Evolutionary conservation across 257 asterid genomes (phyloP).

Genomic region (Vinca minor): DNA sequence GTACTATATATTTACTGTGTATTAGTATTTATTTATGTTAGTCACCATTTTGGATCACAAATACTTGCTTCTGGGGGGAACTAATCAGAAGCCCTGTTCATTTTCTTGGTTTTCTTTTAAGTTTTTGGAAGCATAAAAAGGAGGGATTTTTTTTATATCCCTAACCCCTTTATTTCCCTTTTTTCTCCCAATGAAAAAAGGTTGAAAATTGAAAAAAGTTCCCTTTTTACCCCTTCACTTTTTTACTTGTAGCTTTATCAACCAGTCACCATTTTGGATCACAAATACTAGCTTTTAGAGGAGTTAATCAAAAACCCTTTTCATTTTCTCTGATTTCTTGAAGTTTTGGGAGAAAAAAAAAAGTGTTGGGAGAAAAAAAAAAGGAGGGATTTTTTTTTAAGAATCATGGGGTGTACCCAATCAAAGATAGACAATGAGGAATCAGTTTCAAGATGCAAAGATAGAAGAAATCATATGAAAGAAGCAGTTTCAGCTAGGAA

Average conservation of each 20-base stretch:
- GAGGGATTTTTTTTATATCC: too few relatives aligned
- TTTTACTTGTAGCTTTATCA: neutral
- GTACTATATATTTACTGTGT: neutral
- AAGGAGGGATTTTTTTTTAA: too few relatives aligned
- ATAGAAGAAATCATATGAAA: slow-evolving; percentile 72
- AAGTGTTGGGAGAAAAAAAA: too few relatives aligned
- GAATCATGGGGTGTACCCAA: slow-evolving; percentile 78
- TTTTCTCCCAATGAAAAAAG: too few relatives aligned
- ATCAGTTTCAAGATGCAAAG: slow-evolving; percentile 88
- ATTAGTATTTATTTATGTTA: too few relatives aligned
- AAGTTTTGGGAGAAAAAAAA: slow-evolving; percentile 10
- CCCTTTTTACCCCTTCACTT: too few relatives aligned
- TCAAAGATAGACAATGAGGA: slow-evolving; percentile 89
- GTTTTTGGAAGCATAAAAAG: too few relatives aligned
- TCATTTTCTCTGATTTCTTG: slow-evolving; percentile 1
- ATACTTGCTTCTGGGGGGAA: neutral
- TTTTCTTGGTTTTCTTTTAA: slow-evolving; percentile 7
- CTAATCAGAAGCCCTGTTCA: neutral
- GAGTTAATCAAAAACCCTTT: neutral
- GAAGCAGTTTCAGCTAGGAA: slow-evolving; percentile 74
- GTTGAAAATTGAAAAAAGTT: too few relatives aligned
- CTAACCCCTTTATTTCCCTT: too few relatives aligned
- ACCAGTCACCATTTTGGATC: neutral
- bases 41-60: neutral
- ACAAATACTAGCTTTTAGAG: neutral